Percentiles rank a stretch among this genome's conserved stretches.
phyloP scores from a whole-genome alignment of 805 yeast species.

The Candida succiphila region DNA sequence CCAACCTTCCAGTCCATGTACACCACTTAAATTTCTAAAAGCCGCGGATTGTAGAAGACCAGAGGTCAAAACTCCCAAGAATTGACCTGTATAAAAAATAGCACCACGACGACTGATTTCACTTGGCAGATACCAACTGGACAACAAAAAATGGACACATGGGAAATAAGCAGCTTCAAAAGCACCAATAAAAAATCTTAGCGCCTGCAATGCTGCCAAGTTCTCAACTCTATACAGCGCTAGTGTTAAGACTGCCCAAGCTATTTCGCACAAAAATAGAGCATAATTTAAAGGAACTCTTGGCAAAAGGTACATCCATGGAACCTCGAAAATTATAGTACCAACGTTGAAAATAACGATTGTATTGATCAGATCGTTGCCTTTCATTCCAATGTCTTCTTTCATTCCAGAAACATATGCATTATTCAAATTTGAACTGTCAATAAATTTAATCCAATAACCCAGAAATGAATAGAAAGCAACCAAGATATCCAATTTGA shows the following conservation, averaged over 20 bases:
- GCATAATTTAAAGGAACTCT: slow-evolving; percentile 27
- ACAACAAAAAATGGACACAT: slow-evolving; percentile 26
- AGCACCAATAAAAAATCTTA: slow-evolving; percentile 28
- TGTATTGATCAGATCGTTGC: slow-evolving; percentile 27
- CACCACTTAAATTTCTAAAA: slow-evolving; percentile 28
- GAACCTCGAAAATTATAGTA: slow-evolving; percentile 31
- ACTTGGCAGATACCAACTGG: slow-evolving; percentile 27
- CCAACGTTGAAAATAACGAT: slow-evolving; percentile 30
- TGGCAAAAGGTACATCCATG: slow-evolving; percentile 23
- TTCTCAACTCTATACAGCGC: slow-evolving; percentile 21
- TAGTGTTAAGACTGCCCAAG: slow-evolving; percentile 30
- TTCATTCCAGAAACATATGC: slow-evolving; percentile 41
- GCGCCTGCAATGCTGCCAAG: slow-evolving; percentile 25
- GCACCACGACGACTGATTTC: slow-evolving; percentile 19
- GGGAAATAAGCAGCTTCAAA: slow-evolving; percentile 35
- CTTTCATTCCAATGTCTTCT: slow-evolving; percentile 31
- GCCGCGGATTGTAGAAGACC: slow-evolving; percentile 31
- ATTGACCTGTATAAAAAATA: slow-evolving; percentile 17
- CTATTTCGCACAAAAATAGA: slow-evolving; percentile 22
- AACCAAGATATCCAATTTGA: slow-evolving; percentile 9
- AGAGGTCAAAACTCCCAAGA: slow-evolving; percentile 23
- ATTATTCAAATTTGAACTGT: slow-evolving; percentile 42
- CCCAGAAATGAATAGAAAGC: slow-evolving; percentile 5
- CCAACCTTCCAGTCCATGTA: slow-evolving; percentile 41
- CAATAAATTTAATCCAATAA: slow-evolving; percentile 31